phyloP scores from a whole-genome alignment of 345 rosid species.

The Luvunga scandens region DNA sequence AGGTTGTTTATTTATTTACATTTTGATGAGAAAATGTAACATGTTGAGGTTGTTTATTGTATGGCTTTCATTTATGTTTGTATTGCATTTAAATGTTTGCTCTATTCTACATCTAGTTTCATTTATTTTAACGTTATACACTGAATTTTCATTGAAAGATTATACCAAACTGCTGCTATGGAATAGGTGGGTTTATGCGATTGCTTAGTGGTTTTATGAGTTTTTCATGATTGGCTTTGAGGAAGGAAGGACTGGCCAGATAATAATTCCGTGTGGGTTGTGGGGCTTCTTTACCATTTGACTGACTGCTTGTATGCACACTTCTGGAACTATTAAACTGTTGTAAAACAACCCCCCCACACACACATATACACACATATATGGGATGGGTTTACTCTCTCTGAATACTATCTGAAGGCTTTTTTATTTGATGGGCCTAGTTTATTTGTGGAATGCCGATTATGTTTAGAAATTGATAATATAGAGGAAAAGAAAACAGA shows the following conservation, averaged over 20 bases:
- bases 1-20: not conserved
- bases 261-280: not conserved
- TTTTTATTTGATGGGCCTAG: not conserved
- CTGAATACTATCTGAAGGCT: not conserved
- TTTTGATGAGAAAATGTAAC: too few species aligned
- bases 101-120: not conserved
- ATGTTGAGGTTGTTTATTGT: not conserved
- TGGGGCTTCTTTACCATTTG: not conserved
- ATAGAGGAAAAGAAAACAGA: not conserved
- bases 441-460: not conserved
- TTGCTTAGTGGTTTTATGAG: slow-evolving; percentile 4
- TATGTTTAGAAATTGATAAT: not conserved
- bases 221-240: slow-evolving; percentile 12
- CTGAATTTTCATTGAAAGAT: not conserved
- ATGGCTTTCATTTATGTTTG: not conserved
- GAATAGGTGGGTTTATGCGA: not conserved
- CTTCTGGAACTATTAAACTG: not conserved
- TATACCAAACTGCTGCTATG: not conserved
- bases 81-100: not conserved
- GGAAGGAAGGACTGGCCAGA: not conserved
- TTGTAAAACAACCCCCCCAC: not conserved
- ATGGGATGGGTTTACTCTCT: not conserved
- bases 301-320: not conserved
- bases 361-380: too few species aligned
- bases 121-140: not conserved